These are phyloP conservation scores for Pneumocystis oryctolagi DNA, from an alignment of 1,139 yeast species.

Conservation along the genomic window DNA sequence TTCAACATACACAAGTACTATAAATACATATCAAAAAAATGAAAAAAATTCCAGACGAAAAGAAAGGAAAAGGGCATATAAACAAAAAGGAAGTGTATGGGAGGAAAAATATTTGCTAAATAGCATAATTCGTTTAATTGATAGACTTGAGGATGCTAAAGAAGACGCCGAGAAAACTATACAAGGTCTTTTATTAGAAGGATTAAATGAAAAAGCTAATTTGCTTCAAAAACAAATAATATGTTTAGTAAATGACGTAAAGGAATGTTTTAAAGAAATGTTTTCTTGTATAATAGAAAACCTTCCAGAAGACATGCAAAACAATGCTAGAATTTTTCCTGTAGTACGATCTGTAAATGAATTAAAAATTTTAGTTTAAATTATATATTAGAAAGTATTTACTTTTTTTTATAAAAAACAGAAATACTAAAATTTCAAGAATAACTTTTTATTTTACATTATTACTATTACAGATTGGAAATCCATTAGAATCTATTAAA, in stretches of 20 bases:
- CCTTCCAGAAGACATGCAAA: background rate
- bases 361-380: background rate
- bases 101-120: slow-evolving; percentile 88
- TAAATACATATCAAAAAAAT: background rate
- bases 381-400: background rate
- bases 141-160: slow-evolving; percentile 60
- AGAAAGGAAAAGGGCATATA: slow-evolving; percentile 90
- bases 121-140: slow-evolving; percentile 77
- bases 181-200: slow-evolving; percentile 61
- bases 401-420: background rate
- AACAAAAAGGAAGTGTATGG: slow-evolving; percentile 91
- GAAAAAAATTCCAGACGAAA: slow-evolving; percentile 86
- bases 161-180: slow-evolving; percentile 60
- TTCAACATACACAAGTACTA: slow-evolving; percentile 87
- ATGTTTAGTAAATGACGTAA: slow-evolving; percentile 41
- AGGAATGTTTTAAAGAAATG: slow-evolving; percentile 52
- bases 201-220: slow-evolving; percentile 63
- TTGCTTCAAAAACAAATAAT: slow-evolving; percentile 59
- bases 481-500: slow-evolving; percentile 12
- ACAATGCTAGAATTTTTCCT: background rate
- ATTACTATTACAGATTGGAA: slow-evolving; percentile 2
- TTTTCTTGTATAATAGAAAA: slow-evolving; percentile 40
- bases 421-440: background rate
- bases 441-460: background rate
- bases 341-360: background rate